Percentiles rank a stretch among this genome's conserved stretches.
Evolutionary conservation across 192 early-diverging fungal genomes (phyloP).

Genomic region (Borealophlyctis nickersoniae): DNA sequence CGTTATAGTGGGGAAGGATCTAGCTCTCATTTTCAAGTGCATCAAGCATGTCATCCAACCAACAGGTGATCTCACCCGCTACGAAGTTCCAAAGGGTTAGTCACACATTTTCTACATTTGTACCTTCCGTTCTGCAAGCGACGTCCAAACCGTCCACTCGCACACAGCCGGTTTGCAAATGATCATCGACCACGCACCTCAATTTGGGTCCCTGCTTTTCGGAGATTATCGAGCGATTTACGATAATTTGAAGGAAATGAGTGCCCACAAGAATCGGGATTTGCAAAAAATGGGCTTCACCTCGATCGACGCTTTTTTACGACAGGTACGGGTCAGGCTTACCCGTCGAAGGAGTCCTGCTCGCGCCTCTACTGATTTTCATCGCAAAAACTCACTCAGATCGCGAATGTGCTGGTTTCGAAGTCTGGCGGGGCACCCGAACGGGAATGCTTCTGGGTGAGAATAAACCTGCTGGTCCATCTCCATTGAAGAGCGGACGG

Average conservation of each 20-base stretch:
- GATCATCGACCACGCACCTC: conserved; percentile 13
- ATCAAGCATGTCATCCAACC: conserved; percentile 22
- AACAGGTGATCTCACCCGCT: conserved; percentile 31
- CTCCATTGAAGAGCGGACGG: conserved; percentile 3
- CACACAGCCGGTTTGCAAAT: conserved; percentile 20
- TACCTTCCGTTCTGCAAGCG: too few species aligned
- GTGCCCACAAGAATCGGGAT: conserved; percentile 13
- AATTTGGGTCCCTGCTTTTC: conserved; percentile 1
- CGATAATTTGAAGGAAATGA: conserved; percentile 1
- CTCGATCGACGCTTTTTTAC: conserved; percentile 20
- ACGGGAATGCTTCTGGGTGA: not conserved
- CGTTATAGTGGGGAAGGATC: not conserved
- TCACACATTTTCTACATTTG: too few species aligned
- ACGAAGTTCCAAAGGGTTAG: conserved; percentile 26
- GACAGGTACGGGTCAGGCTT: conserved; percentile 1
- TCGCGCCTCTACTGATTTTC: too few species aligned
- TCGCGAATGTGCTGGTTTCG: not conserved
- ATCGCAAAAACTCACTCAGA: not conserved
- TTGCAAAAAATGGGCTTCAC: conserved; percentile 18
- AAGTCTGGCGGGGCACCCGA: not conserved
- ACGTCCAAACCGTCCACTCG: not conserved
- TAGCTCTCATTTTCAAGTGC: conserved; percentile 4
- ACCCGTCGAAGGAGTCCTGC: too few species aligned
- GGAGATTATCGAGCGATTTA: conserved; percentile 1
- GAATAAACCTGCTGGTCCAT: conserved; percentile 3